Evolutionary conservation across 1,284 basidiomycete genomes (phyloP).

Genomic region (Heterobasidion annosum): DNA sequence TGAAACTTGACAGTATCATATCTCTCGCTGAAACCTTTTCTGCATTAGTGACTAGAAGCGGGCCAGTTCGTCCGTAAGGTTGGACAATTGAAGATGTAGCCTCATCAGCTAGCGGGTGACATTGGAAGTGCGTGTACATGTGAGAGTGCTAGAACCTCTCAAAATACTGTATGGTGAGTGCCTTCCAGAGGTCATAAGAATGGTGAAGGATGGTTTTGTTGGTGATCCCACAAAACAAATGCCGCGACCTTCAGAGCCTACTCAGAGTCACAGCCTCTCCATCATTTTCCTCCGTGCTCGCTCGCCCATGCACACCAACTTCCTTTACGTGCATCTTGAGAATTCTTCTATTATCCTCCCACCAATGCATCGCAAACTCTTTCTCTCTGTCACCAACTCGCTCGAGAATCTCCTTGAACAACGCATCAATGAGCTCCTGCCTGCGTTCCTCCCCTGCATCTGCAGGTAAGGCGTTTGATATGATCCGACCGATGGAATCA

Average conservation of each 20-base stretch:
- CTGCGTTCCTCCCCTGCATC: conserved; percentile 16
- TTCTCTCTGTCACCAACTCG: conserved; percentile 60
- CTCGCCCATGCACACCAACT: neutral
- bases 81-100: no score
- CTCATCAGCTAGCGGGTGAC: neutral
- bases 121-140: neutral
- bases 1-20: no score
- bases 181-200: no score
- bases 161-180: no score
- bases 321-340: neutral
- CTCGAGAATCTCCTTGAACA: conserved; percentile 53
- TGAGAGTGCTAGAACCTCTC: no score
- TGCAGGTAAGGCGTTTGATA: neutral
- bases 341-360: conserved; percentile 30
- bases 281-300: neutral
- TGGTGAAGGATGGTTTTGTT: no score
- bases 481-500: conserved; percentile 18
- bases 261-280: neutral
- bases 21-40: no score
- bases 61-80: no score
- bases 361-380: conserved; percentile 56
- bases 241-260: no score
- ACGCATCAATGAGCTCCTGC: conserved; percentile 41
- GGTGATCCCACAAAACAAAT: no score
- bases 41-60: no score